A percentile compares a stretch with the other conserved stretches of the same genome.
Evolutionary conservation across 768 basidiomycete species (phyloP).

Genomic region (Boletales sp.): DNA sequence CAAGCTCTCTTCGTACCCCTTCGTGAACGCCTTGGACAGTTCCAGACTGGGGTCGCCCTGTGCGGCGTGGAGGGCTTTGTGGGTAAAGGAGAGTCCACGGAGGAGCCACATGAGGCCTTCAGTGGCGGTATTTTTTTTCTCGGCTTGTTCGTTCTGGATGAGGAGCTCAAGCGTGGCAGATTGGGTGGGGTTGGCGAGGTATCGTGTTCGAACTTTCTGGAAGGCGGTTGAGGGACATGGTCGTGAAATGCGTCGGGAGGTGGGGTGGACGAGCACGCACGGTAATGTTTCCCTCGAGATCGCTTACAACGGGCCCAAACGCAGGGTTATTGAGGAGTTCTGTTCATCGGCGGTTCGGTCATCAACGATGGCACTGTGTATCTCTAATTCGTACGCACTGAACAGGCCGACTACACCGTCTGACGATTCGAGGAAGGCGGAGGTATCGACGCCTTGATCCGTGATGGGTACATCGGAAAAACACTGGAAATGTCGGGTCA

Average conservation of each 20-base stretch:
- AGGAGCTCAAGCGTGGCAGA: conserved; percentile 83
- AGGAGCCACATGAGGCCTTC: conserved; percentile 94
- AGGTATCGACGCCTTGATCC: conserved; percentile 84
- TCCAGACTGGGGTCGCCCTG: conserved; percentile 56
- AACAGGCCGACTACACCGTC: conserved; percentile 88
- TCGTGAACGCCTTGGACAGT: conserved; percentile 69
- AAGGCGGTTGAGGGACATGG: not conserved
- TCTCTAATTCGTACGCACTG: conserved; percentile 46
- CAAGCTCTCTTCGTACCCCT: conserved; percentile 77
- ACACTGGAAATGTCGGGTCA: conserved; percentile 49
- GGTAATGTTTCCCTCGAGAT: conserved; percentile 87
- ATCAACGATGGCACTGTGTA: not conserved
- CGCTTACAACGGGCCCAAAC: conserved; percentile 78
- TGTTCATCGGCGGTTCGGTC: not conserved
- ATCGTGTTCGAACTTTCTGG: conserved; percentile 88
- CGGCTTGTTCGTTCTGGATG: conserved; percentile 76
- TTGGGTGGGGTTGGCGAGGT: conserved; percentile 57
- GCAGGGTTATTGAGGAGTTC: conserved; percentile 40
- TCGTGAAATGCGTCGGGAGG: no score
- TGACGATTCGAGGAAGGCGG: conserved; percentile 82
- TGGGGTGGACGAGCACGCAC: conserved; percentile 41
- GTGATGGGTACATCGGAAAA: conserved; percentile 88
- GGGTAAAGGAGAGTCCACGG: conserved; percentile 88
- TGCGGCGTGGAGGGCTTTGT: conserved; percentile 67
- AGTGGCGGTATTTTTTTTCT: conserved; percentile 86